phyloP scores from a whole-genome alignment of 345 rosid species.

The Psidium friedrichsthalianum region DNA sequence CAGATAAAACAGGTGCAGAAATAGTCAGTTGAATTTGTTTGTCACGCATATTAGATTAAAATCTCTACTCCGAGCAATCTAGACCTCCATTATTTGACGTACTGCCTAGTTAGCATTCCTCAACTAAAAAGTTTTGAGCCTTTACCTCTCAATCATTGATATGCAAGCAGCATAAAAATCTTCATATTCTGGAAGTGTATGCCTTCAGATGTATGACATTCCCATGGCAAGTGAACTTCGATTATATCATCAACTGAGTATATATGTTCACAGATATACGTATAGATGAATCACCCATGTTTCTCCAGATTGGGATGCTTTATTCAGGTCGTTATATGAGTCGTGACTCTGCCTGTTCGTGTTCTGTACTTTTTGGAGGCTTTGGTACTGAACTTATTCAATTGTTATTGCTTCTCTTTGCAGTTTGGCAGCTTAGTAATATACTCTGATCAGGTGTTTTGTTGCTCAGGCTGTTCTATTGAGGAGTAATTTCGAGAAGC shows the following conservation, averaged over 20 bases:
- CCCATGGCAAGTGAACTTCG: not conserved
- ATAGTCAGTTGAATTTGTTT: not conserved
- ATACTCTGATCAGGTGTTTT: not conserved
- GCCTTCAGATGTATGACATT: not conserved
- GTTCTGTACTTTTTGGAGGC: not conserved
- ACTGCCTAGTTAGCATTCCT: not conserved
- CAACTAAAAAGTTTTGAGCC: not conserved
- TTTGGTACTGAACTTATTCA: not conserved
- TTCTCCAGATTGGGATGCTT: not conserved
- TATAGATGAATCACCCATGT: not conserved
- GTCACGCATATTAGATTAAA: not conserved
- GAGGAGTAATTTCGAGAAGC: constrained; percentile 27
- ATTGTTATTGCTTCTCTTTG: not conserved
- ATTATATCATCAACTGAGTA: not conserved
- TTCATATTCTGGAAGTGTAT: not conserved
- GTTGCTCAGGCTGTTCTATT: not conserved
- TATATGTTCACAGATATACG: not conserved
- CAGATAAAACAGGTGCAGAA: not conserved
- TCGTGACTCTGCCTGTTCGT: not conserved
- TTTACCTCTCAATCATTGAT: not conserved
- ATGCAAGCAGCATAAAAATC: not conserved
- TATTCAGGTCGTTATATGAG: not conserved
- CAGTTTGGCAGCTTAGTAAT: not conserved
- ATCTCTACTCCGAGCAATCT: not conserved
- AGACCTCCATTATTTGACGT: not conserved